Conservation (phyloP, 208 protist genomes). For the Leishmania tarentolae region DNA sequence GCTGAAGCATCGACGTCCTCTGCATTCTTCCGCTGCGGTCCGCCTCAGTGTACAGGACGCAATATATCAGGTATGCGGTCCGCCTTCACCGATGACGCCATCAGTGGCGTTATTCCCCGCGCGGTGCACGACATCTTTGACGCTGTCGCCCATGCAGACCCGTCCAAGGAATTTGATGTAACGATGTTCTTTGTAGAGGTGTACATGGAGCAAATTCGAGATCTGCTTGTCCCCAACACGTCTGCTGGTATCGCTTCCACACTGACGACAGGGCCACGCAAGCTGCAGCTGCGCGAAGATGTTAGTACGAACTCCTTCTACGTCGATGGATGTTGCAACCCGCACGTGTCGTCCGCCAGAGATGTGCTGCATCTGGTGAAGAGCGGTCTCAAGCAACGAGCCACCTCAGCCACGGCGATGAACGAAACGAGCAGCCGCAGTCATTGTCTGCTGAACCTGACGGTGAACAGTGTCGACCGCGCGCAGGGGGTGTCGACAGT, state of each 20-base stretch:
- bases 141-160: conserved; percentile 63
- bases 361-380: conserved; percentile 90
- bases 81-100: conserved; percentile 14
- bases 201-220: conserved; percentile 97
- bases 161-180: conserved; percentile 92
- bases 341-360: conserved; percentile 73
- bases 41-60: not conserved
- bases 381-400: conserved; percentile 65
- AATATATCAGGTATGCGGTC: not conserved
- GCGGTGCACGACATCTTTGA: conserved; percentile 93
- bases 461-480: conserved; percentile 65
- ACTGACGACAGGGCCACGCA: conserved; percentile 4
- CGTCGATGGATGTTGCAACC: conserved; percentile 89
- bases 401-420: conserved; percentile 85
- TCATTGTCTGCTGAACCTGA: conserved; percentile 87
- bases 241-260: not conserved
- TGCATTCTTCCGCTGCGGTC: not conserved
- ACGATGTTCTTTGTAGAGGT: conserved; percentile 96
- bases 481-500: conserved; percentile 61
- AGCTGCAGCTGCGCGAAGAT: conserved; percentile 78
- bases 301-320: conserved; percentile 72
- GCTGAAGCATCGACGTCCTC: not conserved
- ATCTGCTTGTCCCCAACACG: conserved; percentile 82
- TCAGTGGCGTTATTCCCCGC: conserved; percentile 92
- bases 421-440: conserved; percentile 88